phyloP scores from a whole-genome alignment of 192 early-diverging fungal species.

The Diversispora epigaea region DNA sequence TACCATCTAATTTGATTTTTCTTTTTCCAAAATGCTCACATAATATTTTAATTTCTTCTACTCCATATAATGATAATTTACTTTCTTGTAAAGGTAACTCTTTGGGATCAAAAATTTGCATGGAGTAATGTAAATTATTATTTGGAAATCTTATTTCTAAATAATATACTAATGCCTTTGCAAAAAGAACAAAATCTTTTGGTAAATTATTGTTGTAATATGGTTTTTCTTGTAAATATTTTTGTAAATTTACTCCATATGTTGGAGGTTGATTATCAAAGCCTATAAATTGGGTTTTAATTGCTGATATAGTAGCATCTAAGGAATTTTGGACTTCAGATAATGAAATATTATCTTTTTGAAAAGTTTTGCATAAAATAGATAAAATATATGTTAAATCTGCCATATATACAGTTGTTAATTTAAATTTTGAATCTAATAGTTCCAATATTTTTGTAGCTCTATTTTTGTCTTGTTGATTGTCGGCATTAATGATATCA shows the following conservation, averaged over 20 bases:
- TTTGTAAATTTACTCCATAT: not conserved
- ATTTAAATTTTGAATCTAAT: not conserved
- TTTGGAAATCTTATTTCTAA: not conserved
- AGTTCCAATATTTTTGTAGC: not conserved
- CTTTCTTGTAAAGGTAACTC: not conserved
- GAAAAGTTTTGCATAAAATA: not conserved
- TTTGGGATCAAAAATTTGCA: not conserved
- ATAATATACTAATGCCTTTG: not conserved
- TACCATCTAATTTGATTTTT: not conserved
- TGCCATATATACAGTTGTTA: too few species aligned
- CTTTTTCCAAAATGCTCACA: not conserved
- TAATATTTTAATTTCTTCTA: not conserved
- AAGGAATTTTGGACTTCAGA: not conserved
- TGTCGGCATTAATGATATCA: too few species aligned
- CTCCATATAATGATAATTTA: not conserved
- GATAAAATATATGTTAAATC: not conserved
- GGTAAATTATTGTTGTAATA: not conserved
- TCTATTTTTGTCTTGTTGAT: not conserved
- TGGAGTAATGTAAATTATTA: not conserved
- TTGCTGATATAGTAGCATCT: not conserved
- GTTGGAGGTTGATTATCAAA: not conserved
- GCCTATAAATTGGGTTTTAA: not conserved
- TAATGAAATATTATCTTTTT: not conserved
- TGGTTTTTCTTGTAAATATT: not conserved
- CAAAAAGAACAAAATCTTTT: not conserved